phyloP scores from a whole-genome alignment of 352 stramenopile genomes.

The Globisporangium lucens region DNA sequence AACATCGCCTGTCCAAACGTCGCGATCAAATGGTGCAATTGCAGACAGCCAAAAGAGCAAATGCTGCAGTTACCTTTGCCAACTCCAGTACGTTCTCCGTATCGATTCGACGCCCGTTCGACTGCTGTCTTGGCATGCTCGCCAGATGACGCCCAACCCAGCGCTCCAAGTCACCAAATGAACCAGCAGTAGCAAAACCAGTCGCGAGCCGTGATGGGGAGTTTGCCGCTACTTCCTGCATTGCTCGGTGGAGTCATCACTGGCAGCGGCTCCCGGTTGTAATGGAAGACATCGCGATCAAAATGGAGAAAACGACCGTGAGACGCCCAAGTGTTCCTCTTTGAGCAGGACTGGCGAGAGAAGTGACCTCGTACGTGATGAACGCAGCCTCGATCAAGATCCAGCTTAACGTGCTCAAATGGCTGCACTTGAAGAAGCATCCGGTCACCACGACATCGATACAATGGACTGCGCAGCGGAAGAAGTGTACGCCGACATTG shows the following conservation, averaged over 20 bases:
- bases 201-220: background rate
- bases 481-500: too few relatives aligned
- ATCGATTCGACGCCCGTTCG: background rate
- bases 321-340: too few relatives aligned
- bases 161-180: too few relatives aligned
- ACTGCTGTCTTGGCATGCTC: background rate
- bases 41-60: background rate
- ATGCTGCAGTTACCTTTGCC: background rate
- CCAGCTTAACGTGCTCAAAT: background rate
- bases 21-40: background rate
- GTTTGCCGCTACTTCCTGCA: background rate
- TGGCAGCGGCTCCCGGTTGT: background rate
- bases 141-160: too few relatives aligned
- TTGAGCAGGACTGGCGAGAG: too few relatives aligned
- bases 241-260: background rate
- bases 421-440: background rate
- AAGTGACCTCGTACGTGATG: background rate
- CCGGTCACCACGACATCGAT: too few relatives aligned
- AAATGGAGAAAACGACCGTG: too few relatives aligned
- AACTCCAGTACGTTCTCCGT: background rate
- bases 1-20: background rate
- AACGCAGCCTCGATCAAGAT: background rate
- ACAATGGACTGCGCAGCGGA: too few relatives aligned
- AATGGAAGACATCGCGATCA: background rate
- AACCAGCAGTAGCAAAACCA: background rate